Evolutionary conservation across 441 rosid species (phyloP), one percentile per base, ranked within the genome.

Genomic region (Erysimum cheiri): DNA sequence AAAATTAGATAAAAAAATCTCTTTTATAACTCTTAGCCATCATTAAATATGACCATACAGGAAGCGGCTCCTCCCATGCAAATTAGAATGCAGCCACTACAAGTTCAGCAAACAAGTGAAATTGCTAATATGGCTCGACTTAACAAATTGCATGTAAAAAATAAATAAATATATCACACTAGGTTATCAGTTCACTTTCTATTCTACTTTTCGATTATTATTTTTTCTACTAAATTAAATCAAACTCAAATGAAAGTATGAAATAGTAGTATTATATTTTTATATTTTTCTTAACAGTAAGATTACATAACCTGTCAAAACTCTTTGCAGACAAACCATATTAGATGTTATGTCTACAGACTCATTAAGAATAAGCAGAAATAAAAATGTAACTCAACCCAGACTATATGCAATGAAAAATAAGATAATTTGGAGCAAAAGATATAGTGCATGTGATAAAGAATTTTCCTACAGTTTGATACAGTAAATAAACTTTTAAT

Each of bases 1-100:
- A 44, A 60, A 60, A 44, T n/a, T 28, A 53, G 5, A 26, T 17
- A 15, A 69, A 60, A 52, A 36, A 59, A 14, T 74, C 28, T 61
- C 19, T 67, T 17, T 28, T 43, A 28, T 44, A 71, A 67, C 32
- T 60, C 56, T 72, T 49, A 67, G 60, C 44, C n/a, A 52, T 59
- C 46, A 44, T 39, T 43, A 35, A 50, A 13, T 14, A 52, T 37
- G n/a, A 59, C 37, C 40, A 56, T 65, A 72, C 8, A 71, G 43
- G 59, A 54, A 26, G 56, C 13, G 14, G 50, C 43, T 37, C 60
- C 19, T 60, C 24, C 39, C 49, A 59, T 47, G 57, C 37, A 44
- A 26, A 43, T 24, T 28, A 60, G 50, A 44, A 28, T 67, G 11
- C 29, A 53, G 39, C 12, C 68, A 32, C 13, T 57, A 57, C 3